Base-by-base conservation (phyloP, 2,329 filamentous ascomycete species). In the Calcarisporium arbuscula region DNA sequence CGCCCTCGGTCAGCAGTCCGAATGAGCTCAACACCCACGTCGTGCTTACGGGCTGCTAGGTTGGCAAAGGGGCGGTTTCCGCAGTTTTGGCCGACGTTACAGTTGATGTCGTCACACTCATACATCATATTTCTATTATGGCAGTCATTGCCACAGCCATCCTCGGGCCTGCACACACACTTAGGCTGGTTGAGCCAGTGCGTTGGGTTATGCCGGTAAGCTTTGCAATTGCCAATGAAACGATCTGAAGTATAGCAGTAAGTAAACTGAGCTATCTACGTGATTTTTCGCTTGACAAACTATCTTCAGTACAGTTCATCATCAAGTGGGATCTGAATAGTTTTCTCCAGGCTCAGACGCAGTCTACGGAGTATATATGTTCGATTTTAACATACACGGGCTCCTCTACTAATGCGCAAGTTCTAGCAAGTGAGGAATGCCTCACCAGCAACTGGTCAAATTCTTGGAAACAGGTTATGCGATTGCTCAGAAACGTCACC, bases 51-150 rank as follows among this genome's bases (percentile, higher is more conserved):
- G 41, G 79, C 74, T 23, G 79, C 79, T 26, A 98, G 70, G 41
- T 83, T 77, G 19, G 85, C 80, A 60, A 98, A 98, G 16, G 84
- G 82, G 19, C 92, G 85, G 55, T 98, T 98, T 19, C 77, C 78
- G 59, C 92, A 98, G 31, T 77, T 72, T n/a, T 76, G 68, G 26
- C 83, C 82, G 12, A 90, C 67, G 39, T 80, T 84, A 65, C 92
- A 98, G 57, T 95, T 98, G 38, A 74, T 81, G 29, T 82, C 75
- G 57, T 96, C 87, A 56, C 92, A 98, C 63, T 98, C 92, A 58
- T 95, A 96, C 36, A 94, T 80, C 88, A 96, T 96, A 58, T 88
- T 88, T 42, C 88, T 74, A 58, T 98, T 98, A 54, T 95, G 85
- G 61, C 92, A 98, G 49, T 84, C 74, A 43, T 95, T 87, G 43